These are phyloP conservation scores for Cyberlindnera bimundalis DNA, from an alignment of 805 yeast species.

Conservation along the genomic window DNA sequence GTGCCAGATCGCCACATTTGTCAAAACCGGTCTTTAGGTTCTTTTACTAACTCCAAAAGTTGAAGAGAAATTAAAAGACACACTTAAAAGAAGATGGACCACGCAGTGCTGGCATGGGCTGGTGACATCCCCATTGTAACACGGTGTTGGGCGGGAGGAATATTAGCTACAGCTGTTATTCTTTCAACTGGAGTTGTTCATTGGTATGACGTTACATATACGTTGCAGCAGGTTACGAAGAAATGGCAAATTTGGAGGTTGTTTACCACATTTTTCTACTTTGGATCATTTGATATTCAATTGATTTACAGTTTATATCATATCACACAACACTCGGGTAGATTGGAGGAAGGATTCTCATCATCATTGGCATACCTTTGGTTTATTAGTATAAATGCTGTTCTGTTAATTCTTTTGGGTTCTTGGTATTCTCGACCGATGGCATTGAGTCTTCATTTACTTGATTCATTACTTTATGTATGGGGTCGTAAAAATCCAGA, in stretches of 20 bases:
- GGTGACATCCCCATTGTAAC: conserved; percentile 21
- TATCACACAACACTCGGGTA: conserved; percentile 11
- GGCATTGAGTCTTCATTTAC: conserved; percentile 10
- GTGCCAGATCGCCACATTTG: no score
- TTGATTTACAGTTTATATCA: conserved; percentile 11
- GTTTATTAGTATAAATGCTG: conserved; percentile 15
- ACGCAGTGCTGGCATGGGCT: conserved; percentile 20
- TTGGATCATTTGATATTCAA: conserved; percentile 17
- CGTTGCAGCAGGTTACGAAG: conserved; percentile 10
- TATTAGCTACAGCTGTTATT: conserved; percentile 13
- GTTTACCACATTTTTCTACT: conserved; percentile 18
- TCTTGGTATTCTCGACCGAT: conserved; percentile 6
- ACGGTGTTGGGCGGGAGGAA: conserved; percentile 16
- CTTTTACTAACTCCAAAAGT: no score
- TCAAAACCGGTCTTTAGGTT: no score
- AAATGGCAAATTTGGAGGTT: conserved; percentile 24
- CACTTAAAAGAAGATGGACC: conserved; percentile 19
- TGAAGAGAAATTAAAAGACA: no score
- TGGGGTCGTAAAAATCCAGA: conserved; percentile 24
- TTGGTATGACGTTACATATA: conserved; percentile 12
- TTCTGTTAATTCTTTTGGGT: conserved; percentile 10
- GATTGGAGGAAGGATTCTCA: conserved; percentile 15
- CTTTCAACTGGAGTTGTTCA: conserved; percentile 12
- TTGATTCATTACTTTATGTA: conserved; percentile 16
- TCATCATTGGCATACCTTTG: conserved; percentile 19